These are phyloP conservation scores for Trichoderma endophyticum DNA, from an alignment of 2,329 filamentous ascomycete genomes.

Conservation along the genomic window DNA sequence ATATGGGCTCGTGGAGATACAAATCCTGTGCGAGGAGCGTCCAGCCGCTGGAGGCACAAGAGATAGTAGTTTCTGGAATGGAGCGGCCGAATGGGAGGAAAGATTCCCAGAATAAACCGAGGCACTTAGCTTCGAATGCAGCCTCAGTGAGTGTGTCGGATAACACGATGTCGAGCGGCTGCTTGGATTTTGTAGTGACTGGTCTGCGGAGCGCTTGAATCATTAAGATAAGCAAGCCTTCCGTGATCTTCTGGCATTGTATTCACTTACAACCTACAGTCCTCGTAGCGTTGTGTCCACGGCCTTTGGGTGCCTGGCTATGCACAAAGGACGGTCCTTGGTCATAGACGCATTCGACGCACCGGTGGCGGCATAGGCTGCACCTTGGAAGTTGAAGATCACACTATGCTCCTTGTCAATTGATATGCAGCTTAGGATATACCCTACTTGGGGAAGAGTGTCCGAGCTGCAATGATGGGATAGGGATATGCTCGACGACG, in stretches of 20 bases:
- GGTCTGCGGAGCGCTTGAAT: background rate
- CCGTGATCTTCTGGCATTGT: background rate
- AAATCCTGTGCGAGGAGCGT: background rate
- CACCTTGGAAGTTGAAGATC: background rate
- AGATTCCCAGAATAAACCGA: background rate
- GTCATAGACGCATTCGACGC: background rate
- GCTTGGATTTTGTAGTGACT: background rate
- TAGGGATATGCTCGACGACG: background rate
- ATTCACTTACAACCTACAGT: background rate
- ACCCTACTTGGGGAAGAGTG: background rate
- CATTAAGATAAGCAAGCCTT: background rate
- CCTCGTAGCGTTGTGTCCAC: background rate
- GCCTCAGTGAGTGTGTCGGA: background rate
- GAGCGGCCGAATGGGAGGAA: background rate
- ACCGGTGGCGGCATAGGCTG: background rate
- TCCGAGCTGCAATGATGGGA: background rate
- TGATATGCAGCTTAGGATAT: background rate
- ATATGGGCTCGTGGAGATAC: background rate
- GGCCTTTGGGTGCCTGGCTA: background rate
- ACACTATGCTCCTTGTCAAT: background rate
- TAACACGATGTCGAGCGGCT: background rate
- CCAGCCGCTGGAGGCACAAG: background rate
- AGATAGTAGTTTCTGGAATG: background rate
- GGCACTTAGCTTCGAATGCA: background rate
- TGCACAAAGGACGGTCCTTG: background rate